Conservation (phyloP, 2,329 filamentous ascomycete genomes). For the Trichoderma sp. region DNA sequence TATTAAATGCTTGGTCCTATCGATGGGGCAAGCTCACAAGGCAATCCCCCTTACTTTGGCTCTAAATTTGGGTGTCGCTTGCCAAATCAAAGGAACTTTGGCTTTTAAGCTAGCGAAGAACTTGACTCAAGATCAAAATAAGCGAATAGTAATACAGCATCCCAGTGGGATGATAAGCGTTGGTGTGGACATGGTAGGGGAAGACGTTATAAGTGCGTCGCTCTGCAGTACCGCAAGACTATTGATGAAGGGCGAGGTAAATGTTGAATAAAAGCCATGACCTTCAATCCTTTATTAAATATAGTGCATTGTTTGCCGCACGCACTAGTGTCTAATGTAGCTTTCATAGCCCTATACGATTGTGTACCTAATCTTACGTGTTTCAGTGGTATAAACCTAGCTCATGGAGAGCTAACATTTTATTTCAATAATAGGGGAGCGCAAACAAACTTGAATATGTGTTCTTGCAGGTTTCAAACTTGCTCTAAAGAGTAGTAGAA, state of each 20-base stretch:
- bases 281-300: too few relatives aligned
- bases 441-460: too few relatives aligned
- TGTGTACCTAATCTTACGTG: too few relatives aligned
- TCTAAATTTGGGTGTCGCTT: not conserved
- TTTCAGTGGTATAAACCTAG: too few relatives aligned
- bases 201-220: not conserved
- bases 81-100: not conserved
- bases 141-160: not conserved
- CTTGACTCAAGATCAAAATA: not conserved
- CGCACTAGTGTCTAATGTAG: too few relatives aligned
- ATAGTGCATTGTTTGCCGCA: too few relatives aligned
- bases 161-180: slow-evolving; percentile 2
- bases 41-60: not conserved
- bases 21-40: not conserved
- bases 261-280: not conserved
- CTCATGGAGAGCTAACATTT: too few relatives aligned
- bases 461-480: too few relatives aligned
- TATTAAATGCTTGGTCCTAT: not conserved
- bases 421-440: too few relatives aligned
- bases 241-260: not conserved
- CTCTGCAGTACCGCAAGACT: not conserved
- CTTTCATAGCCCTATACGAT: too few relatives aligned
- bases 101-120: not conserved
- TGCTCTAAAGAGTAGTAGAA: too few relatives aligned
- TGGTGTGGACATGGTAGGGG: slow-evolving; percentile 1